Evolutionary conservation across 2,329 filamentous ascomycete species (phyloP).

Genomic region (Paraphoma sp.): DNA sequence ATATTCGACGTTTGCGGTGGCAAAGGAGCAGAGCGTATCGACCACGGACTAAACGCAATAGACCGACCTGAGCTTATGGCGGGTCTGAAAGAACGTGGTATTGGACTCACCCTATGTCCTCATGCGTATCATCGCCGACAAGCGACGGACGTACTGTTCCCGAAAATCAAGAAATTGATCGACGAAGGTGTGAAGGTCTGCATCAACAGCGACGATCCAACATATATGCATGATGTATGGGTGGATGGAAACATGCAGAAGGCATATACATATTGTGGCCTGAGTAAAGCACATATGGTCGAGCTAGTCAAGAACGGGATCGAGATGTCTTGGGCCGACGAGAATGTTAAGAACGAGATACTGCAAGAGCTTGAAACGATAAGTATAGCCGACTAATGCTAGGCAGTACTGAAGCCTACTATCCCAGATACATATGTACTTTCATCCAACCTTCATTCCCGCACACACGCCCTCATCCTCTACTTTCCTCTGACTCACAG

Average conservation of each 20-base stretch:
- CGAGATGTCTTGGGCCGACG: slow-evolving; percentile 56
- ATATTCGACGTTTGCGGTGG: slow-evolving; percentile 34
- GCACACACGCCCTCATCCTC: not conserved
- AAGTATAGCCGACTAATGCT: not conserved
- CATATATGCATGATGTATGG: slow-evolving; percentile 60
- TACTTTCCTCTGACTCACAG: not conserved
- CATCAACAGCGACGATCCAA: slow-evolving; percentile 59
- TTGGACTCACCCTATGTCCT: slow-evolving; percentile 53
- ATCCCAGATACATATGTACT: no score
- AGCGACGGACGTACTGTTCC: slow-evolving; percentile 48
- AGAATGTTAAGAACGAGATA: slow-evolving; percentile 42
- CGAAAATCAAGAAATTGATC: slow-evolving; percentile 48
- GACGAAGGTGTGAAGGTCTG: slow-evolving; percentile 52
- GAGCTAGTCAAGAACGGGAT: slow-evolving; percentile 52
- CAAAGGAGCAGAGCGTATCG: slow-evolving; percentile 45
- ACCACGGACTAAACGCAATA: slow-evolving; percentile 51
- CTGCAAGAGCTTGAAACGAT: slow-evolving; percentile 9
- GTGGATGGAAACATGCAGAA: slow-evolving; percentile 57
- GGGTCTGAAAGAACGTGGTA: slow-evolving; percentile 35
- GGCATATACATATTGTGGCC: slow-evolving; percentile 49
- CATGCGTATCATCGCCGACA: slow-evolving; percentile 45
- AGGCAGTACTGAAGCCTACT: not conserved
- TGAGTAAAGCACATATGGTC: slow-evolving; percentile 54
- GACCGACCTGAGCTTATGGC: slow-evolving; percentile 44
- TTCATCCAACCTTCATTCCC: no score